Evolutionary conservation across 192 early-diverging fungal genomes (phyloP).

Genomic region (Lobosporangium transversale): DNA sequence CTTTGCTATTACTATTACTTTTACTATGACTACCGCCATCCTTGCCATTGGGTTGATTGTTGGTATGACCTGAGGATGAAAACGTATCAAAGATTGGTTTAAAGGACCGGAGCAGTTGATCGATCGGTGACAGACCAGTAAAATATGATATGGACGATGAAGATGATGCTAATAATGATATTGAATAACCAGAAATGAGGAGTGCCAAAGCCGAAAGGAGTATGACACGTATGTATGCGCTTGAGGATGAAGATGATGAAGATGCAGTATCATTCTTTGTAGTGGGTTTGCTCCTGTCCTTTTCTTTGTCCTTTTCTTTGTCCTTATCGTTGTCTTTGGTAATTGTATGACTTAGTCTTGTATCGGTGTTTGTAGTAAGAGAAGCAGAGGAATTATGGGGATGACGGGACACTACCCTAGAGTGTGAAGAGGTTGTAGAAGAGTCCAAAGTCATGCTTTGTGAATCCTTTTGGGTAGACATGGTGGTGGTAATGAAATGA

Average conservation of each 20-base stretch:
- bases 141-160: not conserved
- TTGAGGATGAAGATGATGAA: not conserved
- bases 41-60: not conserved
- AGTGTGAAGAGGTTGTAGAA: no score
- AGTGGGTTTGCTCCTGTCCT: no score
- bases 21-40: not conserved
- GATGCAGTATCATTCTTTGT: no score
- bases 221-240: constrained; percentile 3
- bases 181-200: not conserved
- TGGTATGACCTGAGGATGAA: not conserved
- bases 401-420: no score
- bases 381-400: no score
- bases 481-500: no score
- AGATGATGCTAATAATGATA: not conserved
- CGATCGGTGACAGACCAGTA: not conserved
- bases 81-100: not conserved
- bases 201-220: not conserved
- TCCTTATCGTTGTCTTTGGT: no score
- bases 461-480: constrained; percentile 12
- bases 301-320: no score
- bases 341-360: no score
- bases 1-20: not conserved
- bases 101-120: not conserved
- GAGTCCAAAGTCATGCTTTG: not conserved
- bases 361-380: no score